Base-by-base conservation (phyloP, 2,329 filamentous ascomycete genomes). In the Torrubiella hemipterigena region DNA sequence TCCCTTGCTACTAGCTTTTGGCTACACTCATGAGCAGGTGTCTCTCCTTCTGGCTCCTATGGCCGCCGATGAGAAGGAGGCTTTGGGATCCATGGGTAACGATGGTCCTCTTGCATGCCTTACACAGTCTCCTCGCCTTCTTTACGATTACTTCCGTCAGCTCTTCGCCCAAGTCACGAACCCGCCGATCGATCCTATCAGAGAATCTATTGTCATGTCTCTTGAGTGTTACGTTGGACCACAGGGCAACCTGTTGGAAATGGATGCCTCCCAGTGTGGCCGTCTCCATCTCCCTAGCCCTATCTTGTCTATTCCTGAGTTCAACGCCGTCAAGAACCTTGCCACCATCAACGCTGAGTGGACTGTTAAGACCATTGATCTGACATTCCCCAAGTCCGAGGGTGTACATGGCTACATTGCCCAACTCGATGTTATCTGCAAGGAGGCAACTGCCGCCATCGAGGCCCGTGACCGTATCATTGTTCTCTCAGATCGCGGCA, bases 101-200 rank as follows among this genome's bases (percentile, higher is more conserved):
- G 89, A 96, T 64, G 84, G 83, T 27, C 89, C 89, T 26, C 66
- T 96, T 41, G 89, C 89, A 32, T 94, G 86, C 56, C 67, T 96
- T 52, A 82, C 89, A n/a, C 73, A 82, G 42, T 82, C 87, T 40
- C 86, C 89, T 44, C 82, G 87, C 44, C 67, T 94, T 32, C 72
- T 95, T 14, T 93, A 83, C 56, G 89, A 95, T 57, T 96, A 96
- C 63, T 96, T 96, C 78, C 78, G 89, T 40, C 84, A 96, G 64
- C 77, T 96, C 26, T 96, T 96, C 55, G 89, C 89, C 8, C 89
- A 96, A 62, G 89, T 96, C 54, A 96, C 89, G 39, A 96, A 96
- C 58, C 89, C 89, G 44, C 89, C 89, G 11, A 96, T 96, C 50
- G 89, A 96, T 51, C 89, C 89, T 19, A 96, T 96, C 46, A 74